Evolutionary conservation across 1,284 basidiomycete genomes (phyloP), one percentile per base, ranked within the genome.

Genomic region (Psilocybe mexicana): DNA sequence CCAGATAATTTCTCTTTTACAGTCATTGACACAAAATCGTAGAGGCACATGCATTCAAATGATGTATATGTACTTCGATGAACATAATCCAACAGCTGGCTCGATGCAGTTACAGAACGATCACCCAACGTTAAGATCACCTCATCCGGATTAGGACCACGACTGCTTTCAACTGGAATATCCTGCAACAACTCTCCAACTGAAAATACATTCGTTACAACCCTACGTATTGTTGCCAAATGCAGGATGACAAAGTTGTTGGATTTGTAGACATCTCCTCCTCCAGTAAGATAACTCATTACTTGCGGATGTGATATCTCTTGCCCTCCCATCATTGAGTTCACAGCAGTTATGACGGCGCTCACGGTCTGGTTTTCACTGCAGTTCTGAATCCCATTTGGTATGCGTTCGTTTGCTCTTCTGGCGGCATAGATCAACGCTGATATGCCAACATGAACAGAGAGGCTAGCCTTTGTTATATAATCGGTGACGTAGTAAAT

Each of bases 401-500:
- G 30, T 0, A 43, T 47, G 11, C 24, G 11, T 10, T 44, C 30
- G 25, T 24, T 14, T 38, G 43, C 54, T n/a, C 53, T 50, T 36
- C 57, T 60, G 7, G 70, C 59, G 3, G 69, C 69, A 33, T 61
- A 43, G 12, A 59, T 44, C 11, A 72, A 36, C 0, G 66, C 67
- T 14, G 61, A 45, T 52, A 58, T 58, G 18, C 52, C 55, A 18
- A 63, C 60, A 56, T 70, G 65, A 5, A 59, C 57, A 7, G 61
- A 45, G 2, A 71, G 33, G 0, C 57, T 40, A 0, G 58, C n/a
- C 42, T 72, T 72, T 2, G 70, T 69, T 11, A 71, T 67, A 50
- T 71, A 74, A 38, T 71, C 69, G 0, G 69, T 74, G 1, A 71
- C 52, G 50, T 71, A 71, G 46, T 67, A 68, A 0, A 70, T 26